Evolutionary conservation across 352 stramenopile genomes (phyloP), one percentile per base, ranked within the genome.

Genomic region (Globisporangium mamillatum): DNA sequence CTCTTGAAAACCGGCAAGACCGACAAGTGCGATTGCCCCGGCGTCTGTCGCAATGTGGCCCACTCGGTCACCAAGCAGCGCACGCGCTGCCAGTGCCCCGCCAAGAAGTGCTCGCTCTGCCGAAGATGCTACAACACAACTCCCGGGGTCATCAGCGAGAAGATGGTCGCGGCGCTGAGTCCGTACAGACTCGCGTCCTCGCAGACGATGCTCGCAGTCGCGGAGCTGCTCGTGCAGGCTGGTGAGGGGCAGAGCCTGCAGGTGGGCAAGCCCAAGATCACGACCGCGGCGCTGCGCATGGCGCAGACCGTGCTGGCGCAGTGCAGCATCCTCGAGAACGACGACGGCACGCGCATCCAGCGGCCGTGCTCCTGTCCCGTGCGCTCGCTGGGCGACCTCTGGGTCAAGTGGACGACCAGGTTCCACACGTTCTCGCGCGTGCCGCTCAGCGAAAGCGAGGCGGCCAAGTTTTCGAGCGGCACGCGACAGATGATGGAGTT

Each of bases 401-500:
- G 87, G 87, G 79, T 91, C 36, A 88, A 86, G 44, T 95, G 87
- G 85, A 93, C 82, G 0, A 92, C 84, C 18, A 78, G 80, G 24
- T 81, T 82, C 60, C 87, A 95, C 74, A 93, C 85, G 27, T 95
- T 95, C 62, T 90, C 84, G 18, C 81, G 78, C 10, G 71, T 90
- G 20, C 70, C 75, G 8, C 75, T 95, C 3, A 77, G 54, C 1
- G 81, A 90, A 61, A 66, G 66, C 4, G 83, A 95, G 34, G 84
- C 85, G 18, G 62, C 58, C 32, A 82, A 89, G 46, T 95, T 95
- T 65, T 88, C 85, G 14, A 80, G 72, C 62, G 84, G 85, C 10
- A 95, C 87, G 24, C 79, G 84, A 57, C 85, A 95, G 64, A 91
- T 95, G 83, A 95, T 95, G 87, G 87, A 95, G 58, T 78, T 81